Base-by-base conservation (phyloP, 495 filamentous ascomycete species). In the Aspergillus baeticus region DNA sequence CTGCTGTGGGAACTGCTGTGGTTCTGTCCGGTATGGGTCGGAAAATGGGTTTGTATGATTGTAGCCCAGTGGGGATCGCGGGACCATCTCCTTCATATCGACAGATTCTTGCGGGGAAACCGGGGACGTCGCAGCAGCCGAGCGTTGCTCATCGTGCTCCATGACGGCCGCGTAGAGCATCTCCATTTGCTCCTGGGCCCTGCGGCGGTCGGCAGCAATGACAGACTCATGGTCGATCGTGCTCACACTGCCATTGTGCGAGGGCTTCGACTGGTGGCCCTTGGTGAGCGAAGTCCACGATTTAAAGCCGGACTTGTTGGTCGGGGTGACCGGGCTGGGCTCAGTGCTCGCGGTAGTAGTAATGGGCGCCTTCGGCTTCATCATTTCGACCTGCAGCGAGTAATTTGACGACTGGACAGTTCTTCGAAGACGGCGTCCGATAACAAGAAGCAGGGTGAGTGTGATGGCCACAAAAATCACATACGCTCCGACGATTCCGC, bases 81-180 rank as follows among this genome's bases (percentile, higher is more conserved):
- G 47, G n/a, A 33, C 18, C 33, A 50, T 17, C 1, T 53, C 50
- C 39, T 59, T 15, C 26, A 50, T 11, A 17, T 21, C 23, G 31
- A 50, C 33, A 22, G 44, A 45, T 8, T 51, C 53, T 8, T 18
- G 17, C 3, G 18, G 45, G 31, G 26, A 43, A 3, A 34, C 42
- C 10, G 49, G 37, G 6, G 37, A 42, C 11, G 36, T 29, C 1
- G 72, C 72, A 49, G 82, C 75, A 71, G 73, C 73, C 51, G 82
- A 74, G 71, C 89, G 88, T 45, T 83, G 82, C 35, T 84, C 86
- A 70, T 95, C 90, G 48, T 93, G 88, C 71, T 89, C 90, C 88
- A 96, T 87, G 57, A 96, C 92, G 41, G 91, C 87, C 46, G 84
- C 89, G 67, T 97, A 97, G 62, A 97, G 84, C 68, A 89, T 85